Percentiles rank a stretch among this genome's conserved stretches.
phyloP scores from a whole-genome alignment of 108 stramenopile genomes.

The Cyclotella sp. region DNA sequence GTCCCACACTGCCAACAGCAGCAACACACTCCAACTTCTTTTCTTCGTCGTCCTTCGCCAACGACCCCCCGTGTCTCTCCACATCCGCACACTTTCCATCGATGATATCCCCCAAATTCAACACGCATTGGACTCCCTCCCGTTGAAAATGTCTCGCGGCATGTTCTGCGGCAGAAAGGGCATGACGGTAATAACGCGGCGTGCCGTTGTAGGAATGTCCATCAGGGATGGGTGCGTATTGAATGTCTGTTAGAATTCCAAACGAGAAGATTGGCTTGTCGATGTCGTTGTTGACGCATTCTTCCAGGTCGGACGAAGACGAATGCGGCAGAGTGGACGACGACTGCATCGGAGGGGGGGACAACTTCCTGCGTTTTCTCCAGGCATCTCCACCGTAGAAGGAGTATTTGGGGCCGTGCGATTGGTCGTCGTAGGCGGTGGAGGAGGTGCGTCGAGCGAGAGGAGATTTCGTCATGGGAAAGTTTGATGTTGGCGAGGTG shows the following conservation, averaged over 20 bases:
- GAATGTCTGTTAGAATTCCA: conserved; percentile 84
- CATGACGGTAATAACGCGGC: conserved; percentile 80
- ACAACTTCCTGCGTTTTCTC: conserved; percentile 11
- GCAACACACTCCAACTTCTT: conserved; percentile 19
- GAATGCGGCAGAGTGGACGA: background rate
- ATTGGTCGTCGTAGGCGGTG: conserved; percentile 17
- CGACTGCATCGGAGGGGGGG: background rate
- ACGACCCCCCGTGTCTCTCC: conserved; percentile 26
- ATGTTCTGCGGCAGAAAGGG: conserved; percentile 58
- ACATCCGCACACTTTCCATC: conserved; percentile 84
- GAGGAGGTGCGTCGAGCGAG: conserved; percentile 17
- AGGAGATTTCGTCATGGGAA: background rate
- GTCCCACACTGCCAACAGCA: conserved; percentile 18
- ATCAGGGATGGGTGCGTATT: conserved; percentile 89
- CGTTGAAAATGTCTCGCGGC: conserved; percentile 74
- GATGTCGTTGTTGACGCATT: background rate
- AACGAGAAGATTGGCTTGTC: conserved; percentile 53
- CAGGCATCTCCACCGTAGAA: conserved; percentile 15
- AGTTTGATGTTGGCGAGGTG: background rate
- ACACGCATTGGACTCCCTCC: conserved; percentile 58
- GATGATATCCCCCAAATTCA: conserved; percentile 87
- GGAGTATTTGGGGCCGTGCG: conserved; percentile 1
- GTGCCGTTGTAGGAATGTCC: conserved; percentile 70
- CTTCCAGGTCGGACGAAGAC: background rate
- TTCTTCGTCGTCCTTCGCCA: conserved; percentile 8